Percentiles rank a stretch among this genome's conserved stretches.
These are phyloP conservation scores for Citrullus colocynthis DNA, from an alignment of 306 rosid species.

Conservation along the genomic window DNA sequence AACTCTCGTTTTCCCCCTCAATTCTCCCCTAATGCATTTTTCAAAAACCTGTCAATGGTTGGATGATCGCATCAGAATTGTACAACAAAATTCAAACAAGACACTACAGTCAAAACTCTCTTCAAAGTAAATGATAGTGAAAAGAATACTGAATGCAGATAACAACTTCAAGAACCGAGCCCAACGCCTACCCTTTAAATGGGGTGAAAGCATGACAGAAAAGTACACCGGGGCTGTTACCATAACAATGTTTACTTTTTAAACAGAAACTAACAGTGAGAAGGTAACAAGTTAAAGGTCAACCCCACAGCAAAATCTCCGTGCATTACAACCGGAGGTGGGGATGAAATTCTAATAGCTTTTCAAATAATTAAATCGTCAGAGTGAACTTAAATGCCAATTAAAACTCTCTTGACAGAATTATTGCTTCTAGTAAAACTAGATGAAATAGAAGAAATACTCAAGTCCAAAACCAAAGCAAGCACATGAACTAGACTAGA, in stretches of 20 bases:
- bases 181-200: background rate
- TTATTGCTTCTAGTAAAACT: background rate
- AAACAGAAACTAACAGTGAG: background rate
- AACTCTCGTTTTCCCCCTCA: slow-evolving; percentile 70
- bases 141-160: background rate
- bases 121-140: background rate
- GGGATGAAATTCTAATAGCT: background rate
- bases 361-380: background rate
- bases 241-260: background rate
- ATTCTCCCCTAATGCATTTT: slow-evolving; percentile 71
- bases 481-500: background rate
- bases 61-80: slow-evolving; percentile 6
- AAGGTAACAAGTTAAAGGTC: background rate
- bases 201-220: background rate
- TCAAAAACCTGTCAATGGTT: slow-evolving; percentile 55
- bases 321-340: background rate
- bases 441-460: background rate
- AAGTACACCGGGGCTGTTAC: background rate
- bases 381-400: background rate
- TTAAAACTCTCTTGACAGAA: background rate
- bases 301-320: background rate
- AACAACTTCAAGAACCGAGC: background rate
- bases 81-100: background rate
- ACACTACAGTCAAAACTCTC: background rate
- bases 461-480: background rate